Evolutionary conservation across 2,329 filamentous ascomycete genomes (phyloP).

Genomic region (Beauveria asiatica): DNA sequence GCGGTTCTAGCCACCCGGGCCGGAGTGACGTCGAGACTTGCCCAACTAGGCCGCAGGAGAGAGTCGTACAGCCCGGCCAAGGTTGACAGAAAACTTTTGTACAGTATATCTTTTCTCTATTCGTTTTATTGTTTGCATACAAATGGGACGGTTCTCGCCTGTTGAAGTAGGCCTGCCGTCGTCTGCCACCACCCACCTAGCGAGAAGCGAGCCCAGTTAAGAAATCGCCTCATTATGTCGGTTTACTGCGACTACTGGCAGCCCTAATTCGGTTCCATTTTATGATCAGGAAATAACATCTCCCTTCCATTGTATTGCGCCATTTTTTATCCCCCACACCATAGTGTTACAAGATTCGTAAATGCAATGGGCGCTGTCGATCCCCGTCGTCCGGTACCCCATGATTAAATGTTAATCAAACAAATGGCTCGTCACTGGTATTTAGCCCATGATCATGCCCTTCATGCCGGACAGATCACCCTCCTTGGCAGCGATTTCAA

Average conservation of each 20-base stretch:
- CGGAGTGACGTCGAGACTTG: not conserved
- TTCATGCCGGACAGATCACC: slow-evolving; percentile 83
- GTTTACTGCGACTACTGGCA: not conserved
- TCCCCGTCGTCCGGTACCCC: slow-evolving; percentile 3
- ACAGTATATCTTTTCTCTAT: slow-evolving; percentile 10
- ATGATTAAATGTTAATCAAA: slow-evolving; percentile 10
- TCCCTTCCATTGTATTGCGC: slow-evolving; percentile 11
- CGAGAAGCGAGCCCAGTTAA: not conserved
- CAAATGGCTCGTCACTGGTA: not conserved
- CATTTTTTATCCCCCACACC: slow-evolving; percentile 10
- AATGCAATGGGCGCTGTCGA: slow-evolving; percentile 3
- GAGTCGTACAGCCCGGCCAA: too few relatives aligned
- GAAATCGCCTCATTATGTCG: slow-evolving; percentile 3
- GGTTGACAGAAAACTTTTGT: not conserved
- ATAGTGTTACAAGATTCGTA: slow-evolving; percentile 13
- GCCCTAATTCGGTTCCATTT: not conserved
- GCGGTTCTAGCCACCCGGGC: not conserved
- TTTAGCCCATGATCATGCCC: slow-evolving; percentile 63
- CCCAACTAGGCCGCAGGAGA: not conserved
- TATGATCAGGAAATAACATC: slow-evolving; percentile 3
- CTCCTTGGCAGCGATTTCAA: slow-evolving; percentile 98
- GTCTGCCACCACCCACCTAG: slow-evolving; percentile 3
- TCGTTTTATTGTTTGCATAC: slow-evolving; percentile 10
- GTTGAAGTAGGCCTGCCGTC: not conserved
- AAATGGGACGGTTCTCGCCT: slow-evolving; percentile 8